Conservation (phyloP, 2,329 filamentous ascomycete genomes). For the Aspergillus novofumigatus region DNA sequence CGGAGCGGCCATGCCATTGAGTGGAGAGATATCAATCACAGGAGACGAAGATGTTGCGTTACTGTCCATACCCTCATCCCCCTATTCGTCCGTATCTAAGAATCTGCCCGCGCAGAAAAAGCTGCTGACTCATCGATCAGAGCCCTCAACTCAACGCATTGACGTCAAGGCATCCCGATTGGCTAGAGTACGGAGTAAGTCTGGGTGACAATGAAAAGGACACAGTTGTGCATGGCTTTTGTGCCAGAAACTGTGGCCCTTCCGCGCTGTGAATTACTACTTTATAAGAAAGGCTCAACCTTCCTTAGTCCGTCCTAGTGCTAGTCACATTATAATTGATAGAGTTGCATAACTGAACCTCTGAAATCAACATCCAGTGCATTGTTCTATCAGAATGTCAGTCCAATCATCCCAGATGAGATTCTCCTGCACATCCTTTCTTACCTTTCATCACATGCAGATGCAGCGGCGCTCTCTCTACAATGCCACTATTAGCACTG, state of each 20-base stretch:
- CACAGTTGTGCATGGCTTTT: too few relatives aligned
- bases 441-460: not conserved
- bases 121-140: slow-evolving; percentile 3
- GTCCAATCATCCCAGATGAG: not conserved
- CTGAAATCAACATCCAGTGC: too few relatives aligned
- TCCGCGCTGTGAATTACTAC: too few relatives aligned
- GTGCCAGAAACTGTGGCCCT: too few relatives aligned
- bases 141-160: not conserved
- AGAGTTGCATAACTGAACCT: too few relatives aligned
- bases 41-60: not conserved
- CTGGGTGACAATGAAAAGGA: too few relatives aligned
- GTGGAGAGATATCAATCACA: too few relatives aligned
- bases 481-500: not conserved
- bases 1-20: not conserved
- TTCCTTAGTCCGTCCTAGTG: too few relatives aligned
- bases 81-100: not conserved
- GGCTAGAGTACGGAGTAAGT: too few relatives aligned
- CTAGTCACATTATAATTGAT: too few relatives aligned
- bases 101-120: slow-evolving; percentile 15
- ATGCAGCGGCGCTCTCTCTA: not conserved
- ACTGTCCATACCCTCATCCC: too few relatives aligned
- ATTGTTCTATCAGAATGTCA: not conserved
- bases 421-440: not conserved
- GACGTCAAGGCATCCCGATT: slow-evolving; percentile 1
- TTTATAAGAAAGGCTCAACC: too few relatives aligned